These are phyloP conservation scores for Boletus edulis DNA, from an alignment of 768 basidiomycete species.

Conservation along the genomic window DNA sequence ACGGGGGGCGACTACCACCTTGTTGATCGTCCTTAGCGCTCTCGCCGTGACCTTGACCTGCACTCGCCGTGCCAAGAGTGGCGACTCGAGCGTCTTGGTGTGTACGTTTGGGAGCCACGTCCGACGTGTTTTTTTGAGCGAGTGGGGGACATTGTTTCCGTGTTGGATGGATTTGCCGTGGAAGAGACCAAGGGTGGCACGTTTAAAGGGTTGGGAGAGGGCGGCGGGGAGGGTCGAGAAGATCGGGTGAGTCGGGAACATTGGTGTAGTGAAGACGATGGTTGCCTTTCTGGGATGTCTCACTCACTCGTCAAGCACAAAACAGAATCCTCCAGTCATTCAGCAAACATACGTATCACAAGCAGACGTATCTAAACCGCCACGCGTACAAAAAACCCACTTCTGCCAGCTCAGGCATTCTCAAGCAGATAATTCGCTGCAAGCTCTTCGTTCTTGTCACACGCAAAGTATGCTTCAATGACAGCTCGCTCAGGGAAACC, in stretches of 20 bases:
- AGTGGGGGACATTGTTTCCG: constrained; percentile 90
- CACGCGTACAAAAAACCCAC: not conserved
- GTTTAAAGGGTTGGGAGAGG: constrained; percentile 74
- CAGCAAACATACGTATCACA: not conserved
- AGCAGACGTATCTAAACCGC: too few relatives aligned
- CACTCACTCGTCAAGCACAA: too few relatives aligned
- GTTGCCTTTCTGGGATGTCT: constrained; percentile 8
- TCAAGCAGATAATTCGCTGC: constrained; percentile 2
- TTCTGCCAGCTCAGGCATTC: not conserved
- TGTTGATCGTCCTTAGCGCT: constrained; percentile 79
- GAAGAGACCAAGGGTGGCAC: constrained; percentile 76
- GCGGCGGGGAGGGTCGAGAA: constrained; percentile 23
- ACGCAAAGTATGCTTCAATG: constrained; percentile 5
- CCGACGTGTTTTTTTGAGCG: constrained; percentile 82
- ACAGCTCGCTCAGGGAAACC: constrained; percentile 4
- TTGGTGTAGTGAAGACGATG: not conserved
- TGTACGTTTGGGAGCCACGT: constrained; percentile 90
- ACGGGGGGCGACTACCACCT: constrained; percentile 43
- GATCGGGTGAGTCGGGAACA: constrained; percentile 22
- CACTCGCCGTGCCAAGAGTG: constrained; percentile 55
- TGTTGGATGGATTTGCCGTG: constrained; percentile 77
- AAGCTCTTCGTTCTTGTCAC: constrained; percentile 8
- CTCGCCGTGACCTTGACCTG: constrained; percentile 71
- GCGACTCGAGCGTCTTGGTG: constrained; percentile 67
- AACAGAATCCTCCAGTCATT: too few relatives aligned